A percentile compares a stretch with the other conserved stretches of the same genome.
Evolutionary conservation across 768 basidiomycete genomes (phyloP).

Genomic region (Phanerodontia chrysosporium): DNA sequence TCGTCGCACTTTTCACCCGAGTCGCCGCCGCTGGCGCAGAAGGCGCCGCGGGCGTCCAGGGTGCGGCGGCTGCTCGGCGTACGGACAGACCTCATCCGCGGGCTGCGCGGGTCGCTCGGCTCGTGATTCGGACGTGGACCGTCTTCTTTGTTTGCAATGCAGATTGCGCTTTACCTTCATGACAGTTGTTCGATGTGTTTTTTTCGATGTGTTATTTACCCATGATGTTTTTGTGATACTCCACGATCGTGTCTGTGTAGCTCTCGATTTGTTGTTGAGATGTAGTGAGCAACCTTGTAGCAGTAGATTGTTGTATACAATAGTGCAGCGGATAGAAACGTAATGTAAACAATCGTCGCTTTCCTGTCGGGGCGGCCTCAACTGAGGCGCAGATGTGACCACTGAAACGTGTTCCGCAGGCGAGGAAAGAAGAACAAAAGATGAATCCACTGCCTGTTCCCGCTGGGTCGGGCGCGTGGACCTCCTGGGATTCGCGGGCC

Average conservation of each 20-base stretch:
- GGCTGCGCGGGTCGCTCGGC: background rate
- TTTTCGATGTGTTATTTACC: too few relatives aligned
- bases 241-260: background rate
- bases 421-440: too few relatives aligned
- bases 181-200: too few relatives aligned
- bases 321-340: background rate
- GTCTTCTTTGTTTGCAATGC: background rate
- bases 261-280: background rate
- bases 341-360: too few relatives aligned
- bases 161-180: background rate
- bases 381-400: too few relatives aligned
- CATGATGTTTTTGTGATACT: too few relatives aligned
- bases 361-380: too few relatives aligned
- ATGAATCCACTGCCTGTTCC: too few relatives aligned
- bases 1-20: background rate
- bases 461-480: too few relatives aligned
- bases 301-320: background rate
- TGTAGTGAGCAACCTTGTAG: background rate
- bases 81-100: conserved; percentile 1
- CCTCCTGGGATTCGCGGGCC: too few relatives aligned
- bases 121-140: background rate
- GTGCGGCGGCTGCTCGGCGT: background rate
- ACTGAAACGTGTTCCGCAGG: too few relatives aligned
- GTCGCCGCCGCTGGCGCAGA: background rate
- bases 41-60: background rate